phyloP scores from a whole-genome alignment of 2,329 filamentous ascomycete species.

The Albophoma yamanashiensis region DNA sequence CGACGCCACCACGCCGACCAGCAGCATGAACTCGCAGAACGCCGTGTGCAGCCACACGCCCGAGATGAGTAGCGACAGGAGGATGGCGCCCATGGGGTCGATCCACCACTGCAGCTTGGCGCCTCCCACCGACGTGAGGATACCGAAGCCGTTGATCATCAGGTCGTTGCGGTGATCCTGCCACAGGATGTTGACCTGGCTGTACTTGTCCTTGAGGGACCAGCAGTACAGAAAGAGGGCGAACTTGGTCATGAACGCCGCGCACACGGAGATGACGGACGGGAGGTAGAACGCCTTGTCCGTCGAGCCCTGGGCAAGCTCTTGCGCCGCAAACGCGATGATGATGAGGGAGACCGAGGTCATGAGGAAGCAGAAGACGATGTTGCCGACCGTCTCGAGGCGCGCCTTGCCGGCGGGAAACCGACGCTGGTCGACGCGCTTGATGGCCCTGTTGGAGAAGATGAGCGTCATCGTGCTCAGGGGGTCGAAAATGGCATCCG shows the following conservation, averaged over 20 bases:
- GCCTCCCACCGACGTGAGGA: slow-evolving; percentile 84
- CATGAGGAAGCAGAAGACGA: slow-evolving; percentile 95
- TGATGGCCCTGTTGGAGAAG: slow-evolving; percentile 77
- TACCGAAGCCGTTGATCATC: slow-evolving; percentile 90
- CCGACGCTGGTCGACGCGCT: slow-evolving; percentile 70
- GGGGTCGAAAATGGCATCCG: slow-evolving; percentile 89
- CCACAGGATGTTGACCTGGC: slow-evolving; percentile 85
- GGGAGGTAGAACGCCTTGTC: slow-evolving; percentile 65
- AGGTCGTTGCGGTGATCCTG: slow-evolving; percentile 96
- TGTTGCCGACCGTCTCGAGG: slow-evolving; percentile 92
- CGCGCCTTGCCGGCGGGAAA: slow-evolving; percentile 91
- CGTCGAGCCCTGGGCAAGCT: slow-evolving; percentile 47
- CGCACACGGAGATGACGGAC: slow-evolving; percentile 72
- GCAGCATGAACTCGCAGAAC: slow-evolving; percentile 77
- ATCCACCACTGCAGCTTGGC: slow-evolving; percentile 89
- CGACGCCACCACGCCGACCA: slow-evolving; percentile 82
- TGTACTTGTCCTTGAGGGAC: slow-evolving; percentile 82
- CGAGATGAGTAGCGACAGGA: slow-evolving; percentile 70
- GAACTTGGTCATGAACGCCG: slow-evolving; percentile 81
- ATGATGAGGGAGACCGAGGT: slow-evolving; percentile 83
- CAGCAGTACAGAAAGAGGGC: slow-evolving; percentile 84
- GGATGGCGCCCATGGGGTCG: slow-evolving; percentile 82
- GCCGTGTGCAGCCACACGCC: slow-evolving; percentile 76
- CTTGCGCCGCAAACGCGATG: slow-evolving; percentile 73
- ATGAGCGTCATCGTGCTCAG: slow-evolving; percentile 82